Conservation (phyloP, 176 grass and related monocot genomes). For the Hordeum marinum region DNA sequence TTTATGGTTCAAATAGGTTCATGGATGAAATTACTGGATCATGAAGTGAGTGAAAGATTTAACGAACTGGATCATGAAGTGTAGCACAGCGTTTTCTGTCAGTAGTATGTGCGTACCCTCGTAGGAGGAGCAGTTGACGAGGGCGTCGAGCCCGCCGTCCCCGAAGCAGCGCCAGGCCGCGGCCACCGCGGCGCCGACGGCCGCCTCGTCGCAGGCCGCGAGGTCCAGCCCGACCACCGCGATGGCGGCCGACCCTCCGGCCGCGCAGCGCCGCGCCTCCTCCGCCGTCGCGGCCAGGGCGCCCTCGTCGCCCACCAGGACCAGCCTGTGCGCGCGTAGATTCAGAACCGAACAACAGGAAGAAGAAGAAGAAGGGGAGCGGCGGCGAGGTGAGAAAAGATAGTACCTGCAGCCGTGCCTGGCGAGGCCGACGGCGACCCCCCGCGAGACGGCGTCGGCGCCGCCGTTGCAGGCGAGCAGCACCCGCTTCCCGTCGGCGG, state of each 20-base stretch:
- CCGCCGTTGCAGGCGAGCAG: constrained; percentile 64
- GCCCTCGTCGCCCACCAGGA: constrained; percentile 64
- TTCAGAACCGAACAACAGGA: not conserved
- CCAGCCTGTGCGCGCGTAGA: constrained; percentile 14
- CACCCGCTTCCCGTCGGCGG: constrained; percentile 43
- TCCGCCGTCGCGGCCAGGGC: constrained; percentile 30
- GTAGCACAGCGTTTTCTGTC: no score
- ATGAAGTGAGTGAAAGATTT: no score
- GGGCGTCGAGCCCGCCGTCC: constrained; percentile 48
- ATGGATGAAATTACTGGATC: not conserved
- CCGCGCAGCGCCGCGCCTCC: constrained; percentile 16
- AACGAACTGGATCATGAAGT: no score
- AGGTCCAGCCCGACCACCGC: constrained; percentile 58
- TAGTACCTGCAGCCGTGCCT: constrained; percentile 70
- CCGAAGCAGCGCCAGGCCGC: constrained; percentile 52
- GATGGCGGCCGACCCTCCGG: not conserved
- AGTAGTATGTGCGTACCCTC: constrained; percentile 38
- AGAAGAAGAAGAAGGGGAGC: not conserved
- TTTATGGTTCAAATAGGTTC: not conserved
- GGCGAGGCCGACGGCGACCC: constrained; percentile 57
- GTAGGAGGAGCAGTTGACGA: constrained; percentile 70
- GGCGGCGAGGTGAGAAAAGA: not conserved
- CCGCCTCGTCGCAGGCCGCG: constrained; percentile 46
- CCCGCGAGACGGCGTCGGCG: constrained; percentile 64
- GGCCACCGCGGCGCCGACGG: constrained; percentile 52